Evolutionary conservation across 2,329 filamentous ascomycete genomes (phyloP), one percentile per base, ranked within the genome.

Genomic region (Dactylellina drechsleri): DNA sequence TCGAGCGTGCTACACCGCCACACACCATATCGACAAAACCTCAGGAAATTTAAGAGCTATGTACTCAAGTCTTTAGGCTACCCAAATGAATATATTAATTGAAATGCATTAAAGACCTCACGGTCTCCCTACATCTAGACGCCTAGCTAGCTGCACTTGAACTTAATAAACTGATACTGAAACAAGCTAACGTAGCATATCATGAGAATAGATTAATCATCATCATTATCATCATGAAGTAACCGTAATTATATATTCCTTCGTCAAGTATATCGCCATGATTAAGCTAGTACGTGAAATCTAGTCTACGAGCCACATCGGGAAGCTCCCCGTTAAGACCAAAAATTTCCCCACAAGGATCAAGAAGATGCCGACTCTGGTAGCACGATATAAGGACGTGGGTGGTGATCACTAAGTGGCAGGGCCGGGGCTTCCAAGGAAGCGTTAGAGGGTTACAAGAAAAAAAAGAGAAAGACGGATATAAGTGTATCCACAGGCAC

Each of bases 401-500:
- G 36, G 10, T n/a, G 31, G 31, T 36, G 31, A 10, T 36, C 31
- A 58, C 8, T 66, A 8, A 47, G 20, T 41, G 13, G 16, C n/a
- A 6, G 12, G 26, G 8, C 16, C n/a, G 5, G 12, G 26, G 8
- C 16, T 18, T 18, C 2, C 12, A 26, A 28, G 23, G 31, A 36
- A 36, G 31, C 31, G 31, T 36, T 36, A 36, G 31, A 36, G 31
- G 31, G 31, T 36, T 36, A 36, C 31, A 36, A 12, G 8, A 61
- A 7, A 10, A 43, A 7, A 45, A 13, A 43, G 36, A 61, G 47
- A 62, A 41, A 20, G 45, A 23, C 40, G 41, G 50, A 18, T 36
- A 49, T 36, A 36, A 7, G 31, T 36, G 31, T 36, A 36, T 36
- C 57, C 57, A 62, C 49, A 57, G 58, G 49, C 57, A 50, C 49